Percentiles rank a stretch among this genome's conserved stretches.
Conservation (phyloP, 306 rosid genomes). For the Acacia acuminata region DNA sequence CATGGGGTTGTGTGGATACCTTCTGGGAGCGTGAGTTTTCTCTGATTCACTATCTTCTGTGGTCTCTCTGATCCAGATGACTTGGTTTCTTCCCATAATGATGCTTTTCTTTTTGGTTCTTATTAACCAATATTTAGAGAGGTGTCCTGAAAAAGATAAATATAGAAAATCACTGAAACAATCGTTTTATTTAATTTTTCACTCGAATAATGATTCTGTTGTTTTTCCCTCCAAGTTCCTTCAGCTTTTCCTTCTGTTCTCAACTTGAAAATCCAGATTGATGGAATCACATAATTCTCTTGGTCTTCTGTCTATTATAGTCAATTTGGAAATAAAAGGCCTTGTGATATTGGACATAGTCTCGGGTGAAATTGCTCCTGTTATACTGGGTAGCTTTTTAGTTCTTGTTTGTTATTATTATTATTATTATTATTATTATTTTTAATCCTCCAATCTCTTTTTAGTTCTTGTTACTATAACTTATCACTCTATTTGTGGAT, state of each 20-base stretch:
- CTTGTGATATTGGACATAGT: neutral
- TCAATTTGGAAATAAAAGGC: neutral
- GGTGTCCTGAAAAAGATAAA: neutral
- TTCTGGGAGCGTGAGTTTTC: neutral
- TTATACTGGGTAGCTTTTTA: neutral
- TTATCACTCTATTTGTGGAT: neutral
- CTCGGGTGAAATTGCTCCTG: neutral
- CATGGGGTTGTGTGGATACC: neutral
- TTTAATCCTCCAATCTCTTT: too few relatives aligned
- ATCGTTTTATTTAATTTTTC: neutral
- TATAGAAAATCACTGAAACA: neutral
- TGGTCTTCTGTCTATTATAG: neutral
- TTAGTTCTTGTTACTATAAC: neutral
- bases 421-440: too few relatives aligned
- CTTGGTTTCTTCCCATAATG: neutral
- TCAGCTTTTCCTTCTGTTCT: neutral
- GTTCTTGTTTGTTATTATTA: neutral
- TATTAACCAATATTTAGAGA: neutral
- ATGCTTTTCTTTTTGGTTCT: neutral
- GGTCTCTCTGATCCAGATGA: neutral
- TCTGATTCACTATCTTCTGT: neutral
- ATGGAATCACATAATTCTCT: neutral
- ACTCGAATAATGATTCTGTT: neutral
- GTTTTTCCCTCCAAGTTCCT: neutral
- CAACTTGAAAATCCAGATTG: neutral